phyloP scores from a whole-genome alignment of 192 early-diverging fungal genomes.

The Polychytrium aggregatum region DNA sequence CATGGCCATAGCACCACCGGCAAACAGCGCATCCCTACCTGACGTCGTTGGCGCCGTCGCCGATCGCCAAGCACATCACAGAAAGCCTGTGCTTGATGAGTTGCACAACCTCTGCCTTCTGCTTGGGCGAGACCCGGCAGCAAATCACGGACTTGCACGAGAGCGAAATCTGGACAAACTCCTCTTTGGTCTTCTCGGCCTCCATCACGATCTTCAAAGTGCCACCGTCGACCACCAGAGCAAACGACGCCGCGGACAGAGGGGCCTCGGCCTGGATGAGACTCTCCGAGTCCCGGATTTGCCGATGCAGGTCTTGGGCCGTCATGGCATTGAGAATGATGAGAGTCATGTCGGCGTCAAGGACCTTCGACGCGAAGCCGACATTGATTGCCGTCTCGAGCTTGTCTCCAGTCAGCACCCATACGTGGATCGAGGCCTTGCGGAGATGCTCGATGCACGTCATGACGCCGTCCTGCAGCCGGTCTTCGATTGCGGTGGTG shows the following conservation, averaged over 20 bases:
- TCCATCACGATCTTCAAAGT: conserved; percentile 28
- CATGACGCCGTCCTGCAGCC: conserved; percentile 74
- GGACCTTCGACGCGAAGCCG: conserved; percentile 63
- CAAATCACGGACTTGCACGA: conserved; percentile 75
- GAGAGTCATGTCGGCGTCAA: conserved; percentile 31
- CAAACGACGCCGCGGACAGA: no score
- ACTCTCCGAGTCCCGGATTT: no score
- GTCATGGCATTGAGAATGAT: conserved; percentile 27
- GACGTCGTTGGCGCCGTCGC: conserved; percentile 92
- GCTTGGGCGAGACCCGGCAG: conserved; percentile 78
- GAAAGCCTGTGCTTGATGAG: conserved; percentile 29
- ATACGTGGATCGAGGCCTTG: conserved; percentile 67
- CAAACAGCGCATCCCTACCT: conserved; percentile 1
- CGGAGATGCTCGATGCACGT: conserved; percentile 71
- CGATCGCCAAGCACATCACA: conserved; percentile 73
- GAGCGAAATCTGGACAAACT: conserved; percentile 64
- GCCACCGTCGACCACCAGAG: conserved; percentile 22
- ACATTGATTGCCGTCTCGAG: conserved; percentile 89
- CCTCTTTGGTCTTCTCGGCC: conserved; percentile 32
- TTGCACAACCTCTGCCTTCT: conserved; percentile 77
- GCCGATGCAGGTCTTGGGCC: conserved; percentile 1
- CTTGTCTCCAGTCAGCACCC: conserved; percentile 91
- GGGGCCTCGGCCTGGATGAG: no score
- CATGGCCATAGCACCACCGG: neutral
- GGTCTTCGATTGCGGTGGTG: conserved; percentile 83